phyloP scores from a whole-genome alignment of 257 asterid species.

The Solanum clarkiae region DNA sequence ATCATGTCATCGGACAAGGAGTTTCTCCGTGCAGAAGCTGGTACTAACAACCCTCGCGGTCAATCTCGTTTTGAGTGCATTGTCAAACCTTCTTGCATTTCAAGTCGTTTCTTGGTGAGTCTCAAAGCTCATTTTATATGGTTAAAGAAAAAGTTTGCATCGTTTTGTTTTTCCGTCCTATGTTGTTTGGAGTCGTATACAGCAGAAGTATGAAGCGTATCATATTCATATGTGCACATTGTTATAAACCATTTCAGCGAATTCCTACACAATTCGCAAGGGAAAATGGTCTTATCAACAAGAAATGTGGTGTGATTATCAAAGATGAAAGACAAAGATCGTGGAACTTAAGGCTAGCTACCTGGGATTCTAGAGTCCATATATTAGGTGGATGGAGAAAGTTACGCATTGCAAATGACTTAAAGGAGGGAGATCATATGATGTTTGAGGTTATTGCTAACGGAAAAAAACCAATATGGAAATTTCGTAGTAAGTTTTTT shows the following conservation, averaged over 20 bases:
- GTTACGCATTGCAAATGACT: not conserved
- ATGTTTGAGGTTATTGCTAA: not conserved
- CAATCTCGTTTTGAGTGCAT: not conserved
- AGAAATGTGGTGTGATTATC: not conserved
- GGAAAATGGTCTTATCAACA: not conserved
- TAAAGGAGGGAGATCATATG: not conserved
- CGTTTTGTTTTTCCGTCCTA: not conserved
- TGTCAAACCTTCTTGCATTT: not conserved
- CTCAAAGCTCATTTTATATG: not conserved
- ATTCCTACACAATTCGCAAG: not conserved
- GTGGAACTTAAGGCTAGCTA: not conserved
- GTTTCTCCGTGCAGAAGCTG: not conserved
- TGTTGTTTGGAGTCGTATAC: not conserved
- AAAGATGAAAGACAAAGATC: not conserved
- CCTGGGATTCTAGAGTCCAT: not conserved
- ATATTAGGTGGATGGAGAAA: not conserved
- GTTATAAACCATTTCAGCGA: not conserved
- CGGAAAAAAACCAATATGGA: not conserved
- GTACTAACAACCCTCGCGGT: not conserved
- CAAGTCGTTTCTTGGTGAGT: not conserved
- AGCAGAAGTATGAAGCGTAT: not conserved
- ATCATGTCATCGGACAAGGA: not conserved
- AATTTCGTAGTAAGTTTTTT: not conserved
- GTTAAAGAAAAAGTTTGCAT: not conserved
- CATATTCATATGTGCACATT: not conserved